Evolutionary conservation across 202 grass and related monocot species (phyloP).

Genomic region (Carex arenaria): DNA sequence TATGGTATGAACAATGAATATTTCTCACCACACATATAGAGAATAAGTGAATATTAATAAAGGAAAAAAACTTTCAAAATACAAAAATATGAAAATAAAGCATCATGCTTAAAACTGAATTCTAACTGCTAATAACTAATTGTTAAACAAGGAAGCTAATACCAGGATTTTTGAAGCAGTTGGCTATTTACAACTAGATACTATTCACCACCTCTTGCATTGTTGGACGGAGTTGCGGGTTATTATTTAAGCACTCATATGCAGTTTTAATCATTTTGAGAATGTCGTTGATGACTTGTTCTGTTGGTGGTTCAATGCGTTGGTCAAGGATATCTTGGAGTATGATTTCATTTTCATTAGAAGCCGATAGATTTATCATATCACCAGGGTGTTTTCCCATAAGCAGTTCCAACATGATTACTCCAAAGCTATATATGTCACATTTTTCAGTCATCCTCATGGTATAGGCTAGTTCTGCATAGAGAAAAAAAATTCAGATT

Average conservation of each 20-base stretch:
- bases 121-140: too few relatives aligned
- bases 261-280: background rate
- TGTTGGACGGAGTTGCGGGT: background rate
- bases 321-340: background rate
- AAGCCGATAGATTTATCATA: background rate
- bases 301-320: background rate
- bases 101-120: too few relatives aligned
- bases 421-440: slow-evolving; percentile 19
- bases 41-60: too few relatives aligned
- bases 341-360: background rate
- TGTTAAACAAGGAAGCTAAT: too few relatives aligned
- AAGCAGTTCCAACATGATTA: background rate
- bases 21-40: too few relatives aligned
- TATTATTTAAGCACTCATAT: background rate
- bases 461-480: slow-evolving; percentile 18
- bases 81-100: too few relatives aligned
- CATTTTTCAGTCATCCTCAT: slow-evolving; percentile 11
- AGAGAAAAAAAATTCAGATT: background rate
- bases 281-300: background rate
- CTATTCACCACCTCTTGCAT: slow-evolving; percentile 2
- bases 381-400: slow-evolving; percentile 18
- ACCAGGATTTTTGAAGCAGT: background rate
- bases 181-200: background rate
- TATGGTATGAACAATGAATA: too few relatives aligned
- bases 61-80: too few relatives aligned